Evolutionary conservation across 2,329 filamentous ascomycete species (phyloP), one percentile per base, ranked within the genome.

Genomic region (Nigrograna mackinnonii): DNA sequence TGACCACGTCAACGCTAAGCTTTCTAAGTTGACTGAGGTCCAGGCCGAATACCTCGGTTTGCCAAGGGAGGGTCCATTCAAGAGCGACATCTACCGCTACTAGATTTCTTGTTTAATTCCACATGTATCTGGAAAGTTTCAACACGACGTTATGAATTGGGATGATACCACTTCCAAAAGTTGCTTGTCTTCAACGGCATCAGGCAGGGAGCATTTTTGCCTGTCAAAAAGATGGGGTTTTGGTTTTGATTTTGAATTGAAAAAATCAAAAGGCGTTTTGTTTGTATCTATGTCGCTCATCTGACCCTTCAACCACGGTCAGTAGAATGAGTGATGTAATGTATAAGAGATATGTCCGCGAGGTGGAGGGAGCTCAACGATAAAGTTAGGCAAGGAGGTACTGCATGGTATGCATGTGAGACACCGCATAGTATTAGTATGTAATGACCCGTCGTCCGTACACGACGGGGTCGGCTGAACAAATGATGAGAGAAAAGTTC

Each of bases 41-140:
- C 94, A 99, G 83, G 87, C 90, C 60, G 94, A 97, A 69, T 99
- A 99, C 81, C 87, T 97, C 69, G 84, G 90, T 64, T 81, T 99
- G 59, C 81, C 85, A 47, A 69, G 83, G 54, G 87, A 91, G 79
- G 94, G 94, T 71, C 94, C 94, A 64, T 99, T 83, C 88, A 99
- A 99, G 90, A 80, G 79, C 75, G 92, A 97, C 61, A 89, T 91
- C 83, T 91, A 89, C 71, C 67, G 67, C 46, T 69, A 69, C 63
- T 69, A 69, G 62, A 63, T 59, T 60, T 62, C 41, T 60, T 64
- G 59, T 43, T 50, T 47, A n/a, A 46, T 28, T 28, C 32, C 20
- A 2, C 21, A 18, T 37, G 32, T 37, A 36, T 49, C 55, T 56
- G 48, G 44, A 52, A 58, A 57, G 62, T 70, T 74, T 74, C 76